Percentiles rank a stretch among this genome's conserved stretches.
These are phyloP conservation scores for Mortierella sp. DNA, from an alignment of 371 early-diverging fungal genomes.

Conservation along the genomic window DNA sequence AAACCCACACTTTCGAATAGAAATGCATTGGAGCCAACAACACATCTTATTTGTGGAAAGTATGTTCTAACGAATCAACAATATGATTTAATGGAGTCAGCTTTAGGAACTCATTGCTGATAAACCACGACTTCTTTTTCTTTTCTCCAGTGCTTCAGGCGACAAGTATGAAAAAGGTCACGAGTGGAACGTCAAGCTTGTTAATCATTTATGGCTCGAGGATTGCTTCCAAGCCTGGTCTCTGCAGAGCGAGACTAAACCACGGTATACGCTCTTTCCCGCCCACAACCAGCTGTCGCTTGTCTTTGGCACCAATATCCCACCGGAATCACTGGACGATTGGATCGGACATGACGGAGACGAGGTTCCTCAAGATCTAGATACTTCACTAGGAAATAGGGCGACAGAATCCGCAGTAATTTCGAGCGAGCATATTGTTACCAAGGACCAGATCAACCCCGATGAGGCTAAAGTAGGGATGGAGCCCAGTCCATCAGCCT, in stretches of 20 bases:
- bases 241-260: conserved; percentile 64
- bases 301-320: conserved; percentile 43
- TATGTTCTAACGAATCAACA: conserved; percentile 39
- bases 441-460: not conserved
- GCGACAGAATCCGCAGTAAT: not conserved
- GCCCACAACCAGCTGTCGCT: conserved; percentile 33
- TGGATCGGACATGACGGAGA: conserved; percentile 19
- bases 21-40: conserved; percentile 55
- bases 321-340: conserved; percentile 25
- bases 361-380: not conserved
- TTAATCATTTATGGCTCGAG: conserved; percentile 94
- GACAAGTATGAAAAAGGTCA: conserved; percentile 74
- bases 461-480: not conserved
- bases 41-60: conserved; percentile 81
- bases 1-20: conserved; percentile 67
- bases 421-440: not conserved
- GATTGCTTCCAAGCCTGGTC: conserved; percentile 76
- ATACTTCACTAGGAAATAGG: too few relatives aligned
- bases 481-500: not conserved
- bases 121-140: not conserved
- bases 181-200: conserved; percentile 73
- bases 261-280: conserved; percentile 68
- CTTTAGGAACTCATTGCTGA: not conserved
- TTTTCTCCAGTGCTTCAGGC: conserved; percentile 60
- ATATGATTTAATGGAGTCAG: not conserved